A percentile compares a stretch with the other conserved stretches of the same genome.
phyloP scores from a whole-genome alignment of 352 stramenopile genomes.

The Phytophthora lateralis region DNA sequence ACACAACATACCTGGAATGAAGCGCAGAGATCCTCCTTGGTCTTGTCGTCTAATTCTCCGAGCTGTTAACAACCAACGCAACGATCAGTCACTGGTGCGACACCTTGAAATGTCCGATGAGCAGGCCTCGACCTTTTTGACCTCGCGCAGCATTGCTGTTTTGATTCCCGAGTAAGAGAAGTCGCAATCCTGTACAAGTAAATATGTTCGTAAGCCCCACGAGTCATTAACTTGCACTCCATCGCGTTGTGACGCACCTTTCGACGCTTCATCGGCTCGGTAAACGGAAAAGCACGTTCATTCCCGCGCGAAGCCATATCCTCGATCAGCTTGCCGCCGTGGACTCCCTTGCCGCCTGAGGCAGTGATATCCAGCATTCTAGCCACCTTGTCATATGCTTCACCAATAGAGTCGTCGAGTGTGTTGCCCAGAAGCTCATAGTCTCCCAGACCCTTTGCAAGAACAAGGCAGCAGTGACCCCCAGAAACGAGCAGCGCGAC shows the following conservation, averaged over 20 bases:
- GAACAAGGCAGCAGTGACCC: conserved; percentile 97
- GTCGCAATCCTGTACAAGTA: conserved; percentile 87
- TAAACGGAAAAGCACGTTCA: conserved; percentile 87
- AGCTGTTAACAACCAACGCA: conserved; percentile 47
- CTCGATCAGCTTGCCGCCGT: conserved; percentile 96
- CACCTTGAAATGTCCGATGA: background rate
- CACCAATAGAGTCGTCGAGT: conserved; percentile 97
- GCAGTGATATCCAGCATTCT: conserved; percentile 91
- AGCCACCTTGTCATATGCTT: conserved; percentile 99
- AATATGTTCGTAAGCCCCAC: background rate
- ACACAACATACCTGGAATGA: conserved; percentile 86
- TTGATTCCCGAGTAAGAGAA: conserved; percentile 99
- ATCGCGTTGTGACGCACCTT: conserved; percentile 35
- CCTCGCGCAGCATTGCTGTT: conserved; percentile 92
- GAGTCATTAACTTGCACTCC: background rate
- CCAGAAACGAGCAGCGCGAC: conserved; percentile 97
- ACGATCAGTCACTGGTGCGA: conserved; percentile 1
- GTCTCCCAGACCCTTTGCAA: conserved; percentile 90
- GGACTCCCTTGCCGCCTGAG: conserved; percentile 46
- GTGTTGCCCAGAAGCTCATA: conserved; percentile 96
- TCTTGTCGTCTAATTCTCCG: conserved; percentile 47
- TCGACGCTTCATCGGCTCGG: conserved; percentile 92
- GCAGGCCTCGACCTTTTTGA: conserved; percentile 51
- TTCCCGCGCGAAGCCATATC: conserved; percentile 90
- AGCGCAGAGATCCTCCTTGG: conserved; percentile 91